Evolutionary conservation across 2,329 filamentous ascomycete species (phyloP).

Genomic region (Scedosporium boydii): DNA sequence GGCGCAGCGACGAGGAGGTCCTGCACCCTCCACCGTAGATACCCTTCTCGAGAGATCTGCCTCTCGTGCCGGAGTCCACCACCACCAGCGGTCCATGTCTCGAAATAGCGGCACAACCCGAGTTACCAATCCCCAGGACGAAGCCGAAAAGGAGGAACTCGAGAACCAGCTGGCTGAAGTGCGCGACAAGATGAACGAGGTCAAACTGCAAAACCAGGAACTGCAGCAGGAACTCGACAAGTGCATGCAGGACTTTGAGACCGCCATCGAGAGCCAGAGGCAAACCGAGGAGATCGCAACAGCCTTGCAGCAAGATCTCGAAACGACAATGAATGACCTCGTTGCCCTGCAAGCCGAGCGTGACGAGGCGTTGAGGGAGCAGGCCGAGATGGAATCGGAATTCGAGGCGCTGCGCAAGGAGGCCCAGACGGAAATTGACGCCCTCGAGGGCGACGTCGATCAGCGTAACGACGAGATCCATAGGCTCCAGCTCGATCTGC

Average conservation of each 20-base stretch:
- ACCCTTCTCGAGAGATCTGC: slow-evolving; percentile 92
- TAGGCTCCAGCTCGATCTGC: slow-evolving; percentile 60
- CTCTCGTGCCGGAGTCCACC: slow-evolving; percentile 61
- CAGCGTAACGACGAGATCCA: slow-evolving; percentile 62
- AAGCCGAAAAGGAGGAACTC: slow-evolving; percentile 74
- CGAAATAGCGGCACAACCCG: slow-evolving; percentile 59
- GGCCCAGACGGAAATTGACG: slow-evolving; percentile 57
- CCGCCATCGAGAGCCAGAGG: slow-evolving; percentile 53
- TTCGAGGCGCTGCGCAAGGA: slow-evolving; percentile 53
- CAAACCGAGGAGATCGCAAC: slow-evolving; percentile 48
- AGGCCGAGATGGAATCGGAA: slow-evolving; percentile 47
- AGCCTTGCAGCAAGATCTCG: slow-evolving; percentile 70
- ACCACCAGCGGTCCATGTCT: slow-evolving; percentile 61
- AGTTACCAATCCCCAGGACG: slow-evolving; percentile 50
- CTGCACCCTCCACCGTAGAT: slow-evolving; percentile 61
- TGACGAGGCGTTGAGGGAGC: slow-evolving; percentile 69
- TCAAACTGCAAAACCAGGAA: slow-evolving; percentile 84
- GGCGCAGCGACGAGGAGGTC: slow-evolving; percentile 62
- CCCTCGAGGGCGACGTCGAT: slow-evolving; percentile 62
- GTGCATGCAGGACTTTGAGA: slow-evolving; percentile 70
- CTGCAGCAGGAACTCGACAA: slow-evolving; percentile 74
- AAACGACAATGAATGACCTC: slow-evolving; percentile 70
- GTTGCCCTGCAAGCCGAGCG: slow-evolving; percentile 72
- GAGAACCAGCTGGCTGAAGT: slow-evolving; percentile 77
- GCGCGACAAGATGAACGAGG: slow-evolving; percentile 75